phyloP scores from a whole-genome alignment of 257 asterid species.

The Oldenlandia corymbosa region DNA sequence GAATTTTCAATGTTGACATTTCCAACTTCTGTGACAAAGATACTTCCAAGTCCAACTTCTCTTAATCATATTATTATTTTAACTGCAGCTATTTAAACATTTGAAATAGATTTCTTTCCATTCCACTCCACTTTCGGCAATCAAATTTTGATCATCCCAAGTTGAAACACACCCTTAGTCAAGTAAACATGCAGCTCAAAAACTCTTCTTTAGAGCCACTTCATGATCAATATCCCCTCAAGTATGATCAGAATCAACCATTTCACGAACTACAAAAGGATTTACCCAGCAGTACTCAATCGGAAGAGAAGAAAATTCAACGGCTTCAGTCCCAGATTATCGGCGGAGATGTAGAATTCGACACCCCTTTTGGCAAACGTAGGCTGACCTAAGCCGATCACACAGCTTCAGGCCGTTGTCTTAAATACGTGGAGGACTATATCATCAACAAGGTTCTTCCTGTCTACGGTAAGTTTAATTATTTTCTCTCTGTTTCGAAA shows the following conservation, averaged over 20 bases:
- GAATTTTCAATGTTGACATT: too few species aligned
- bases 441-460: constrained; percentile 46
- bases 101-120: too few species aligned
- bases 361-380: constrained; percentile 60
- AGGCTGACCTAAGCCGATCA: constrained; percentile 70
- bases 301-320: constrained; percentile 29
- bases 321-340: constrained; percentile 67
- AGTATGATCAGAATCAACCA: constrained; percentile 2
- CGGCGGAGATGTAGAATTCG: constrained; percentile 36
- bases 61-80: too few species aligned
- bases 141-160: too few species aligned
- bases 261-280: constrained; percentile 17
- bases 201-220: too few species aligned
- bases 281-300: constrained; percentile 4
- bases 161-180: too few species aligned
- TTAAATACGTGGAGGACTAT: constrained; percentile 47
- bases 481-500: too few species aligned
- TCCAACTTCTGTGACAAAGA: too few species aligned
- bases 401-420: constrained; percentile 71
- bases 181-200: neutral
- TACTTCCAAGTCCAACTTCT: too few species aligned
- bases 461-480: constrained; percentile 38
- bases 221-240: too few species aligned
- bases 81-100: too few species aligned
- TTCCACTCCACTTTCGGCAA: too few species aligned